Evolutionary conservation across 306 rosid species (phyloP).

Genomic region (Quercus engelmannii): DNA sequence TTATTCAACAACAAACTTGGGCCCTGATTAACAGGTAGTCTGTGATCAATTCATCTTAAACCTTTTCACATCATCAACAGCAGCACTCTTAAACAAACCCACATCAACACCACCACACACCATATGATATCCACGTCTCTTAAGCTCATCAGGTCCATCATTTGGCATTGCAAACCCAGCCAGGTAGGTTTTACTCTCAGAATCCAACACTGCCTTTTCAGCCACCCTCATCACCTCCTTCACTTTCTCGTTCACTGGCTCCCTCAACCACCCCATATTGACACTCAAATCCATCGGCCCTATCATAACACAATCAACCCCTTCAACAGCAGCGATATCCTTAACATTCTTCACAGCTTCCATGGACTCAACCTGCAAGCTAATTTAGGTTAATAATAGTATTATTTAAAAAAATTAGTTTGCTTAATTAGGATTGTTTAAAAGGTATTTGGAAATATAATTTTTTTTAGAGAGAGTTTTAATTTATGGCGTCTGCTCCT

Average conservation of each 20-base stretch:
- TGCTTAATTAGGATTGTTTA: too few relatives aligned
- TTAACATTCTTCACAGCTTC: conserved; percentile 43
- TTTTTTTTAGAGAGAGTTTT: too few relatives aligned
- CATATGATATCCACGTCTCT: conserved; percentile 63
- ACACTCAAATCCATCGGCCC: conserved; percentile 84
- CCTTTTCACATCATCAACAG: conserved; percentile 52
- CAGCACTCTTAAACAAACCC: conserved; percentile 48
- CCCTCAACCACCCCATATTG: conserved; percentile 65
- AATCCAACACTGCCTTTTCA: conserved; percentile 35
- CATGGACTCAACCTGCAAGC: conserved; percentile 42
- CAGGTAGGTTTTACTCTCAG: conserved; percentile 39
- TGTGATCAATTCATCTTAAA: conserved; percentile 25
- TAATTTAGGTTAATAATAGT: too few relatives aligned
- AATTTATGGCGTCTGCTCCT: too few relatives aligned
- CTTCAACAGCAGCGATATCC: conserved; percentile 56
- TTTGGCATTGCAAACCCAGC: conserved; percentile 57
- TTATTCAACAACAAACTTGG: too few relatives aligned
- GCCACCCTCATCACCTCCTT: conserved; percentile 13
- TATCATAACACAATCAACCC: conserved; percentile 76
- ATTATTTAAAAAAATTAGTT: too few relatives aligned
- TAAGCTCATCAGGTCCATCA: conserved; percentile 47
- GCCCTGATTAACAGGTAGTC: too few relatives aligned
- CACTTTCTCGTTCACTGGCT: conserved; percentile 64
- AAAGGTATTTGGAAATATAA: too few relatives aligned
- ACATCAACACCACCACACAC: conserved; percentile 58